Conservation (phyloP, 2,329 filamentous ascomycete species). For the Massarina eburnea region DNA sequence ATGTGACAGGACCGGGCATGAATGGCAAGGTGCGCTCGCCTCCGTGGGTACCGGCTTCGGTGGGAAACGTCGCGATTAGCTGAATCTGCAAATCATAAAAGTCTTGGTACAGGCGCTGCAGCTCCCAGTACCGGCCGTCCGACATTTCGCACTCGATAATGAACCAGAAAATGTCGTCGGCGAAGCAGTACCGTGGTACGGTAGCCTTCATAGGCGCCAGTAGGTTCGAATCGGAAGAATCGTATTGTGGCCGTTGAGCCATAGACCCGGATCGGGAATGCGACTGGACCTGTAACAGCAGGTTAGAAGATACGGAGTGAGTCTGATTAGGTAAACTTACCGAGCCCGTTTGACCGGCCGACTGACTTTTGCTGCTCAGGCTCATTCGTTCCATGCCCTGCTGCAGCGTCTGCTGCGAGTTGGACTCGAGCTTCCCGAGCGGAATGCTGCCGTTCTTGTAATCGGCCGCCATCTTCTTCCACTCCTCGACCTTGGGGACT, state of each 20-base stretch:
- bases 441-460: conserved; percentile 99
- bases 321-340: conserved; percentile 32
- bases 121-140: conserved; percentile 87
- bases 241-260: conserved; percentile 45
- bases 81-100: conserved; percentile 99
- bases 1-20: conserved; percentile 97
- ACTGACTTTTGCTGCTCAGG: conserved; percentile 52
- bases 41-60: conserved; percentile 85
- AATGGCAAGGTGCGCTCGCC: conserved; percentile 83
- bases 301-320: conserved; percentile 9
- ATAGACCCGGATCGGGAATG: conserved; percentile 41
- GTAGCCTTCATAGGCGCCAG: conserved; percentile 78
- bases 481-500: conserved; percentile 93
- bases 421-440: conserved; percentile 78
- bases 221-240: conserved; percentile 48
- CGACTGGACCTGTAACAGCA: conserved; percentile 15
- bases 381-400: conserved; percentile 76
- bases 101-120: conserved; percentile 94
- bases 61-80: conserved; percentile 85
- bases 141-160: conserved; percentile 90
- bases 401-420: conserved; percentile 52
- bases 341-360: conserved; percentile 25
- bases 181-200: conserved; percentile 92
- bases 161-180: conserved; percentile 98
- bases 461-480: conserved; percentile 99